Conservation (phyloP, 1,139 yeast genomes). For the Geotrichum candidum region DNA sequence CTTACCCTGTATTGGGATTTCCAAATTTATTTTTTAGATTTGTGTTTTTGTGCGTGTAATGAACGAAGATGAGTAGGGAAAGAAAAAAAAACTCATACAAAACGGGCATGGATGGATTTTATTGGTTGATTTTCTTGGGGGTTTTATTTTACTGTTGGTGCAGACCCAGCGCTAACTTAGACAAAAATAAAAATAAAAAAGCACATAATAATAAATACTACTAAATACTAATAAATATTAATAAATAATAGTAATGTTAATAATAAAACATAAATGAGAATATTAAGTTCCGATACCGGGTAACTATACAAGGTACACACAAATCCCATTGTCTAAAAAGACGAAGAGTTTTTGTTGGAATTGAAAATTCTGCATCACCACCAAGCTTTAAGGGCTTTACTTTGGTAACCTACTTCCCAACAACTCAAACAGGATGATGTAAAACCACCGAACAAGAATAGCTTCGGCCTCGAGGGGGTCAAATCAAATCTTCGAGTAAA, state of each 20-base stretch:
- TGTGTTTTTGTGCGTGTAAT: not conserved
- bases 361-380: no score
- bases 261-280: not conserved
- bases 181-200: not conserved
- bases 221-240: not conserved
- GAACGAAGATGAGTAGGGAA: not conserved
- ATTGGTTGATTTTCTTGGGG: not conserved
- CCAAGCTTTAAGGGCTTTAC: no score
- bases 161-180: not conserved
- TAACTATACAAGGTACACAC: no score
- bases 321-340: no score
- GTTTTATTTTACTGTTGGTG: not conserved
- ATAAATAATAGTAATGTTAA: not conserved
- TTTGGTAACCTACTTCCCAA: no score
- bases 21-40: not conserved
- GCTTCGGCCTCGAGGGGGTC: no score
- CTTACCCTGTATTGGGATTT: slow-evolving; percentile 12
- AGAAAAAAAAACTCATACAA: not conserved
- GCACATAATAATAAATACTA: not conserved
- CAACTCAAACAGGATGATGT: no score
- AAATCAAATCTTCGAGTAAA: no score
- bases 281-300: not conserved
- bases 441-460: no score
- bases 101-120: not conserved
- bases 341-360: no score